Conservation (phyloP, 73 alveolate genomes). For the Halteria grandinella region DNA sequence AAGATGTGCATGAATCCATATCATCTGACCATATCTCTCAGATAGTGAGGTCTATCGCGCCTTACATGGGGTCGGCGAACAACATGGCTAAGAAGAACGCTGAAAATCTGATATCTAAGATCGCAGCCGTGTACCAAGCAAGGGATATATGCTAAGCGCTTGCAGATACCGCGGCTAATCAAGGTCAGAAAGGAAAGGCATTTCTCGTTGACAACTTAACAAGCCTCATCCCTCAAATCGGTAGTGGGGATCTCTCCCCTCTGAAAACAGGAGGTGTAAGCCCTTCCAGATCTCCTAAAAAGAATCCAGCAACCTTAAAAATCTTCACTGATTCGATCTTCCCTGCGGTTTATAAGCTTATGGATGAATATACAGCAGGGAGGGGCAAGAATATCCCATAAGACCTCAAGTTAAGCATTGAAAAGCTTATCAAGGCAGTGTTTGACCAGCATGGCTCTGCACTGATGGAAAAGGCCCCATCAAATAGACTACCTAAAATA, state of each 20-base stretch:
- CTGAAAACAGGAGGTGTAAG: constrained; percentile 1
- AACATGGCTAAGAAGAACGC: constrained; percentile 27
- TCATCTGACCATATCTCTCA: not conserved
- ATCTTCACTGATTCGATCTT: no score
- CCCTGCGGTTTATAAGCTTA: constrained; percentile 11
- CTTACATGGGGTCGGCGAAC: constrained; percentile 23
- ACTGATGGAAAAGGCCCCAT: constrained; percentile 20
- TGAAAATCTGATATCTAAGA: constrained; percentile 7
- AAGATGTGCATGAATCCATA: not conserved
- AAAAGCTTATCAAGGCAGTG: not conserved
- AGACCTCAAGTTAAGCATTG: constrained; percentile 9
- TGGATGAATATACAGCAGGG: constrained; percentile 35
- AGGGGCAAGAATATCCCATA: constrained; percentile 19
- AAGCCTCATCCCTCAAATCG: not conserved
- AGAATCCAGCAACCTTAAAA: no score
- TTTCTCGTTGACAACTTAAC: constrained; percentile 5
- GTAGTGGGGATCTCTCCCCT: not conserved
- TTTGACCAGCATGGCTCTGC: constrained; percentile 15
- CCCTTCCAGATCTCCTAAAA: no score
- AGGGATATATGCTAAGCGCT: not conserved
- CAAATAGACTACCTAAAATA: constrained; percentile 14
- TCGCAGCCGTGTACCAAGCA: not conserved
- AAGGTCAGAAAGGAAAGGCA: constrained; percentile 18
- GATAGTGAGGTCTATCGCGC: not conserved
- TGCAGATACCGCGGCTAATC: not conserved